phyloP scores from a whole-genome alignment of 2,329 filamentous ascomycete species.

The Septoria linicola region DNA sequence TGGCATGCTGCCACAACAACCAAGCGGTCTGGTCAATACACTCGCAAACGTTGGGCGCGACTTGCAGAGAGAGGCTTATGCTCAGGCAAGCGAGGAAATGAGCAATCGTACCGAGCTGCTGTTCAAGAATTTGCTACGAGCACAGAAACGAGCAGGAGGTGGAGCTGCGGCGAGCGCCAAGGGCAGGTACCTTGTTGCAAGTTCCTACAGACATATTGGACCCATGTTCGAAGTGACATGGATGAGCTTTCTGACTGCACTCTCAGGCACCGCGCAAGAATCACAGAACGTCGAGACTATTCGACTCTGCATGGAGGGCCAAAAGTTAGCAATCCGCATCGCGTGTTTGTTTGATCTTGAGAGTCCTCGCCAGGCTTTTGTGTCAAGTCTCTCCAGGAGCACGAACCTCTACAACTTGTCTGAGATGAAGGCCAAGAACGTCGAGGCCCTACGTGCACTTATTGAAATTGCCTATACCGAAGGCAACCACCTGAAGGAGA shows the following conservation, averaged over 20 bases:
- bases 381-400: constrained; percentile 86
- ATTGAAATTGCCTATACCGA: constrained; percentile 91
- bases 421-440: constrained; percentile 93
- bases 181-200: constrained; percentile 82
- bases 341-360: constrained; percentile 90
- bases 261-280: constrained; percentile 91
- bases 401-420: constrained; percentile 95
- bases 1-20: constrained; percentile 60
- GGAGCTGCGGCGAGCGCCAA: constrained; percentile 43
- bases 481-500: constrained; percentile 82
- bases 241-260: constrained; percentile 97
- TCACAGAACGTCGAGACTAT: constrained; percentile 90
- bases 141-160: constrained; percentile 74
- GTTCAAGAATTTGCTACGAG: constrained; percentile 89
- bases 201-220: constrained; percentile 89
- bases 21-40: constrained; percentile 52
- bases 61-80: constrained; percentile 85
- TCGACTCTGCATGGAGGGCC: constrained; percentile 87
- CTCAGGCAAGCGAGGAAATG: constrained; percentile 96
- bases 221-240: constrained; percentile 99
- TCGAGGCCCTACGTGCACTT: constrained; percentile 88
- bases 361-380: constrained; percentile 91
- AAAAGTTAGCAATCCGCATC: constrained; percentile 90
- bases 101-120: constrained; percentile 75
- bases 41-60: constrained; percentile 90